phyloP scores from a whole-genome alignment of 331 rosid genomes.

The Cydonia oblonga region DNA sequence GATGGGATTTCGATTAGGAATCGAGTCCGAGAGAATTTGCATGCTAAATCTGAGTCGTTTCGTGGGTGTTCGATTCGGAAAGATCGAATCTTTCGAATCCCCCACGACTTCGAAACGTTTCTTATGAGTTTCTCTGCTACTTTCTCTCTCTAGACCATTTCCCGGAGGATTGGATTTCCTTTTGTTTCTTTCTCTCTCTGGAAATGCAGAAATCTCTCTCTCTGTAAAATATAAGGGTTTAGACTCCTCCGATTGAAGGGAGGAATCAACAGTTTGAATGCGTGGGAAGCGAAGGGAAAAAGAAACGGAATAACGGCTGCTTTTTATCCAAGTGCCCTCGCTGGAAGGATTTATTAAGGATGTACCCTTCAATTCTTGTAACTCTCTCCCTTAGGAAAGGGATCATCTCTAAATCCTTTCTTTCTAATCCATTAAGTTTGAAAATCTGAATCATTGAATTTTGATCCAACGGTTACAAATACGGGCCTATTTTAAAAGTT shows the following conservation, averaged over 20 bases:
- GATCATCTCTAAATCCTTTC: no score
- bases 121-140: not conserved
- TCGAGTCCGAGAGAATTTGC: no score
- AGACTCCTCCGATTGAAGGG: not conserved
- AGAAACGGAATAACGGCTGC: not conserved
- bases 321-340: not conserved
- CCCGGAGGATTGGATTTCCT: not conserved
- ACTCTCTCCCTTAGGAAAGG: no score
- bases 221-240: constrained; percentile 1
- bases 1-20: not conserved
- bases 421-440: no score
- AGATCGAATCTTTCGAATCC: not conserved
- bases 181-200: not conserved
- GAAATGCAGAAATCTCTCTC: not conserved
- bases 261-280: not conserved
- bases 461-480: no score
- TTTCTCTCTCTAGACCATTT: not conserved
- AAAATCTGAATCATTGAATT: no score
- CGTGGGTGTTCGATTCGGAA: not conserved
- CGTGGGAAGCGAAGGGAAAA: not conserved
- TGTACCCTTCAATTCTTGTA: not conserved
- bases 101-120: not conserved
- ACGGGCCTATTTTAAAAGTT: no score
- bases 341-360: not conserved
- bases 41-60: no score